phyloP scores from a whole-genome alignment of 2,329 filamentous ascomycete genomes.

The Teratosphaeria zuluensis region DNA sequence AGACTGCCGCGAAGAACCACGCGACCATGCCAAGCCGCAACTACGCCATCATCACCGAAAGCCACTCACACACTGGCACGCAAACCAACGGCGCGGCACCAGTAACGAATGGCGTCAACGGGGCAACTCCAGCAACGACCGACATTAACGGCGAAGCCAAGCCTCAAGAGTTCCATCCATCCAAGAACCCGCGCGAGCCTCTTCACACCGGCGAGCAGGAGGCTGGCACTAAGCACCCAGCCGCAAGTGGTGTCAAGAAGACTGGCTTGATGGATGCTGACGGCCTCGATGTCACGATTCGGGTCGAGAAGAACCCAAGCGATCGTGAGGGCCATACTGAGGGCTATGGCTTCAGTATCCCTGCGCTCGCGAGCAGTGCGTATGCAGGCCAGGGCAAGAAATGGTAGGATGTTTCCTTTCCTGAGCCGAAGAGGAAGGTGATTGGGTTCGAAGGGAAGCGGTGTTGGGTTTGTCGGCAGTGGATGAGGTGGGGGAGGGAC shows the following conservation, averaged over 20 bases:
- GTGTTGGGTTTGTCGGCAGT: not conserved
- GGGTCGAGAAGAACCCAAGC: slow-evolving; percentile 38
- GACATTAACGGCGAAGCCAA: slow-evolving; percentile 18
- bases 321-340: slow-evolving; percentile 37
- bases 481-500: not conserved
- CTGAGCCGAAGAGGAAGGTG: not conserved
- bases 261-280: slow-evolving; percentile 35
- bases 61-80: slow-evolving; percentile 22
- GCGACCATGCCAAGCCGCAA: slow-evolving; percentile 71
- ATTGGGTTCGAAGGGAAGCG: not conserved
- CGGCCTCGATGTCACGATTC: slow-evolving; percentile 39
- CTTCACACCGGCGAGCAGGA: slow-evolving; percentile 68
- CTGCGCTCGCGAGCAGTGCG: slow-evolving; percentile 27
- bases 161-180: slow-evolving; percentile 17
- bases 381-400: slow-evolving; percentile 18
- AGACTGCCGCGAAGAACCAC: slow-evolving; percentile 65
- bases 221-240: slow-evolving; percentile 69
- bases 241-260: slow-evolving; percentile 43
- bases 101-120: slow-evolving; percentile 9
- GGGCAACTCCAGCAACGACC: not conserved
- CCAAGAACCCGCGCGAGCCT: slow-evolving; percentile 55
- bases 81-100: slow-evolving; percentile 1
- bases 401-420: slow-evolving; percentile 13
- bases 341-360: slow-evolving; percentile 42
- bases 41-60: slow-evolving; percentile 54